Conservation (phyloP, 225 moss, liverwort and hornwort species). For the Neckera pumila region DNA sequence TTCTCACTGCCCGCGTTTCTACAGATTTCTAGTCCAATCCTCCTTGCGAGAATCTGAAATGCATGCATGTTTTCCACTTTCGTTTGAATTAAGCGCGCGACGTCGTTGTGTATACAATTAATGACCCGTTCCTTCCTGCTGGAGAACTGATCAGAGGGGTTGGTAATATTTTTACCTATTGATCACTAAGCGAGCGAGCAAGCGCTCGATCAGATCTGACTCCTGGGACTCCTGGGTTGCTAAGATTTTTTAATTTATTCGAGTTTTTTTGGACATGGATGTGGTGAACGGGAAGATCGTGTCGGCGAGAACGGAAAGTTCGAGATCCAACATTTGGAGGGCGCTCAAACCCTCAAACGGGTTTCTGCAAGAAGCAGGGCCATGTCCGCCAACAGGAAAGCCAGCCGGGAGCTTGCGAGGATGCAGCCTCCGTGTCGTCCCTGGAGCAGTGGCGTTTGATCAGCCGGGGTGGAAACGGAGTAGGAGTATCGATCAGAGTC, state of each 20-base stretch:
- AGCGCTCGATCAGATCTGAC: not conserved
- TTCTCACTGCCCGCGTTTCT: not conserved
- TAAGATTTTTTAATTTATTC: not conserved
- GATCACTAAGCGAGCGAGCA: not conserved
- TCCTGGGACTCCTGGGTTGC: too few species aligned
- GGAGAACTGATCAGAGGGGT: not conserved
- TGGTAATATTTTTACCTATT: not conserved
- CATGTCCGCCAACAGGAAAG: not conserved
- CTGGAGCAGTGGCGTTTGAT: not conserved
- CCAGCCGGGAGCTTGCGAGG: not conserved
- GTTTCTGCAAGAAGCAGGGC: not conserved
- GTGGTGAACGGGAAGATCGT: constrained; percentile 12
- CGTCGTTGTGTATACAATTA: not conserved
- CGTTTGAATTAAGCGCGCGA: not conserved
- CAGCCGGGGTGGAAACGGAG: not conserved
- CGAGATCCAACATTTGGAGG: constrained; percentile 1
- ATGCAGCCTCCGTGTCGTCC: not conserved
- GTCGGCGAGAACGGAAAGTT: not conserved
- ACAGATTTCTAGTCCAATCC: not conserved
- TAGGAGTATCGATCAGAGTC: not conserved
- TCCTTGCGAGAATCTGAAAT: not conserved
- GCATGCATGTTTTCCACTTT: not conserved
- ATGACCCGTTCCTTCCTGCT: not conserved
- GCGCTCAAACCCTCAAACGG: not conserved
- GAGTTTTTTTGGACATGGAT: not conserved